A percentile compares a stretch with the other conserved stretches of the same genome.
phyloP scores from a whole-genome alignment of 2,329 filamentous ascomycete species.

The Thelonectria blattea region DNA sequence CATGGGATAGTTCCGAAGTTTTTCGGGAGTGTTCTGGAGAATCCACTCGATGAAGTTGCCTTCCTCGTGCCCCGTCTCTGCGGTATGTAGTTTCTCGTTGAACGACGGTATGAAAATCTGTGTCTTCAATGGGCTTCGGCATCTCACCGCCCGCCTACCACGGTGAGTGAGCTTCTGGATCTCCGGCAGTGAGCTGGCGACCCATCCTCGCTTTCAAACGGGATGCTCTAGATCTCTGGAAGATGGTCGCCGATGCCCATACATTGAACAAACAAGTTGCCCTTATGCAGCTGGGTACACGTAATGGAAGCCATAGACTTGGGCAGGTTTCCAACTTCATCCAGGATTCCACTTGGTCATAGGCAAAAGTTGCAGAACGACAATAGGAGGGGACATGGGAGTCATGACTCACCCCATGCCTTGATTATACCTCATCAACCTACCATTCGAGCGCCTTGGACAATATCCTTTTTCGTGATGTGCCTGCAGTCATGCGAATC shows the following conservation, averaged over 20 bases:
- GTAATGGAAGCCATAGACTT: slow-evolving; percentile 9
- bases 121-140: slow-evolving; percentile 15
- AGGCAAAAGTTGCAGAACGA: no score
- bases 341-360: slow-evolving; percentile 13
- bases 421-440: not conserved
- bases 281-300: slow-evolving; percentile 17
- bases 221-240: slow-evolving; percentile 12
- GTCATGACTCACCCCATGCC: slow-evolving; percentile 4
- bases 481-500: slow-evolving; percentile 7
- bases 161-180: slow-evolving; percentile 14
- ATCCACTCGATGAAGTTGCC: slow-evolving; percentile 22
- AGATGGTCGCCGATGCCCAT: slow-evolving; percentile 18
- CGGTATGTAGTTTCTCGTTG: slow-evolving; percentile 17
- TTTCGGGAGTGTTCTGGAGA: slow-evolving; percentile 17
- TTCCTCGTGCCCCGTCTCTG: slow-evolving; percentile 13
- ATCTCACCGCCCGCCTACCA: slow-evolving; percentile 15
- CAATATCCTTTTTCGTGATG: slow-evolving; percentile 15
- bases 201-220: slow-evolving; percentile 17
- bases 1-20: slow-evolving; percentile 10
- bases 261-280: slow-evolving; percentile 20
- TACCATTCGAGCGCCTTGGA: slow-evolving; percentile 16
- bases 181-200: slow-evolving; percentile 14
- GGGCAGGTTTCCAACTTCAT: slow-evolving; percentile 18
- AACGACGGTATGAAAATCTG: slow-evolving; percentile 15
- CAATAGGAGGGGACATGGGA: slow-evolving; percentile 17